These are phyloP conservation scores for Lathyrus aphaca DNA, from an alignment of 306 rosid genomes.

Conservation along the genomic window DNA sequence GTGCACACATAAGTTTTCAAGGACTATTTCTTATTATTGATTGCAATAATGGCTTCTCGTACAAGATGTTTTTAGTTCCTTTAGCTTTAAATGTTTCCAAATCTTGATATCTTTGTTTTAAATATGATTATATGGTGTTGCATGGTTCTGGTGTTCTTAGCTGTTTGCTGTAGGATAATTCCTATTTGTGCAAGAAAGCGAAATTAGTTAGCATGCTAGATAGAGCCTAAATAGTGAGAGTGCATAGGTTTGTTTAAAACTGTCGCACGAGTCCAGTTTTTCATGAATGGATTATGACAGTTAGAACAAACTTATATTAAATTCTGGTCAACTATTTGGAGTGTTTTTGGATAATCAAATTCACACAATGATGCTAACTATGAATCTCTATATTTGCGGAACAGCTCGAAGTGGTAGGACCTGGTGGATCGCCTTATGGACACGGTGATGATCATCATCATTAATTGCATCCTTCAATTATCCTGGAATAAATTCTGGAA, in stretches of 20 bases:
- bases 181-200: slow-evolving; percentile 14
- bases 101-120: slow-evolving; percentile 13
- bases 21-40: slow-evolving; percentile 22
- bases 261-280: slow-evolving; percentile 10
- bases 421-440: slow-evolving; percentile 87
- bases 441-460: slow-evolving; percentile 66
- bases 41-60: slow-evolving; percentile 22
- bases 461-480: slow-evolving; percentile 48
- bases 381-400: neutral
- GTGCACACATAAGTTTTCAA: slow-evolving; percentile 17
- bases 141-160: slow-evolving; percentile 22
- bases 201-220: slow-evolving; percentile 4
- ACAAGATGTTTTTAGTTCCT: slow-evolving; percentile 23
- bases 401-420: slow-evolving; percentile 98
- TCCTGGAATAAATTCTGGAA: slow-evolving; percentile 59
- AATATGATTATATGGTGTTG: slow-evolving; percentile 23
- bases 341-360: slow-evolving; percentile 9
- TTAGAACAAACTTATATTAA: neutral
- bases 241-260: slow-evolving; percentile 8
- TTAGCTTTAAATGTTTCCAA: slow-evolving; percentile 18
- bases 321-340: slow-evolving; percentile 12
- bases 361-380: slow-evolving; percentile 28
- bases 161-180: slow-evolving; percentile 31
- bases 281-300: slow-evolving; percentile 19
- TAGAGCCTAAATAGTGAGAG: slow-evolving; percentile 17